These are phyloP conservation scores for Takakia lepidozioides DNA, from an alignment of 225 moss, liverwort and hornwort genomes.

Conservation along the genomic window DNA sequence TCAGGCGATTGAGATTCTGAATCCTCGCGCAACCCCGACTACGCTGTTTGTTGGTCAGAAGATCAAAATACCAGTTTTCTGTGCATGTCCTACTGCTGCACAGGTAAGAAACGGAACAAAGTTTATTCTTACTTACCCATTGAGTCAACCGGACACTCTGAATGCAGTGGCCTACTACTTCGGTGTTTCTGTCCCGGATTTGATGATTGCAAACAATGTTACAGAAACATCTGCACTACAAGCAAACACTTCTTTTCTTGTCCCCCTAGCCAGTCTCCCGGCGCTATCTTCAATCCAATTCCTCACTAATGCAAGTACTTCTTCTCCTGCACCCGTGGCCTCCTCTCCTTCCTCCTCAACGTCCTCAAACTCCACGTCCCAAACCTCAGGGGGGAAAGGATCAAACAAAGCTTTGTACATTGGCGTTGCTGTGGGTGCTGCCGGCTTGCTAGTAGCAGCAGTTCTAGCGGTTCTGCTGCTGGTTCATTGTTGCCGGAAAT, in stretches of 20 bases:
- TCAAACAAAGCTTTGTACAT: constrained; percentile 36
- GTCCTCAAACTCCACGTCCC: constrained; percentile 1
- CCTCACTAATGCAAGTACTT: constrained; percentile 10
- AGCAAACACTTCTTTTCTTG: constrained; percentile 38
- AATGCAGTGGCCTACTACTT: constrained; percentile 30
- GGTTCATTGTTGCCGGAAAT: constrained; percentile 7
- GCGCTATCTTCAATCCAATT: constrained; percentile 13
- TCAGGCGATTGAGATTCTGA: constrained; percentile 10
- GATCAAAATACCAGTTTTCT: constrained; percentile 20
- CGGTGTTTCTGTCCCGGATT: constrained; percentile 16
- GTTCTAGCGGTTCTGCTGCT: constrained; percentile 13
- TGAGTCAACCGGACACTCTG: constrained; percentile 29
- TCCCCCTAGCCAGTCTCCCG: constrained; percentile 44
- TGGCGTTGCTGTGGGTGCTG: constrained; percentile 58
- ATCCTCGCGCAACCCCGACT: background rate
- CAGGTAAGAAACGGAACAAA: constrained; percentile 5
- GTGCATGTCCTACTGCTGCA: constrained; percentile 23
- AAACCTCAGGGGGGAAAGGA: constrained; percentile 7
- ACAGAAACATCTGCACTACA: background rate
- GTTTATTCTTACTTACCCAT: constrained; percentile 48
- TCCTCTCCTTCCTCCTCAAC: constrained; percentile 2
- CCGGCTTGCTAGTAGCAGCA: constrained; percentile 37
- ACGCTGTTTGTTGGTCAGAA: constrained; percentile 5
- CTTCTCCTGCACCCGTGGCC: background rate
- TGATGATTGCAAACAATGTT: constrained; percentile 41